Percentiles rank a stretch among this genome's conserved stretches.
These are phyloP conservation scores for Epichloe elymi DNA, from an alignment of 2,329 filamentous ascomycete genomes.

Conservation along the genomic window DNA sequence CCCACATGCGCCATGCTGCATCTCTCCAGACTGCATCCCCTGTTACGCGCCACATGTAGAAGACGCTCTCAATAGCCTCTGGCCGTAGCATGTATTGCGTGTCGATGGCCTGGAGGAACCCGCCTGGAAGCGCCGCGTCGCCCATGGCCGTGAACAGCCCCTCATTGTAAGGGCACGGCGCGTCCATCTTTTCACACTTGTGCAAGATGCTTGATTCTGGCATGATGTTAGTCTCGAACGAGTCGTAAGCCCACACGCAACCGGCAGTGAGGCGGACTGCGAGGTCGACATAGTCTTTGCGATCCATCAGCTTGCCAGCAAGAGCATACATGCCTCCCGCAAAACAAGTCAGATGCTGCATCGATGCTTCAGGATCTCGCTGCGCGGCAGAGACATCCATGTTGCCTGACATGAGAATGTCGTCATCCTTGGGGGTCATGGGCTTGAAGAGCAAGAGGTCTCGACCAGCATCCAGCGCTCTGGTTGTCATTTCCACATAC, in stretches of 20 bases:
- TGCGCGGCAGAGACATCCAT: conserved; percentile 16
- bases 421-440: conserved; percentile 42
- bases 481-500: conserved; percentile 53
- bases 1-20: conserved; percentile 35
- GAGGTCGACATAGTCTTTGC: conserved; percentile 31
- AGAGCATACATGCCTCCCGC: conserved; percentile 58
- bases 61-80: conserved; percentile 39
- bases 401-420: conserved; percentile 47
- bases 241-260: conserved; percentile 41
- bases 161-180: conserved; percentile 23
- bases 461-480: conserved; percentile 46
- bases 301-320: conserved; percentile 46
- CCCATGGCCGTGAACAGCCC: conserved; percentile 8
- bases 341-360: conserved; percentile 56
- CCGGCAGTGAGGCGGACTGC: conserved; percentile 37
- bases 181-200: conserved; percentile 19
- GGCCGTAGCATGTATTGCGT: conserved; percentile 31
- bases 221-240: conserved; percentile 39
- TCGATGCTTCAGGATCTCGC: conserved; percentile 20
- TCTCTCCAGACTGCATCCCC: conserved; percentile 31
- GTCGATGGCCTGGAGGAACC: conserved; percentile 42
- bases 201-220: conserved; percentile 33
- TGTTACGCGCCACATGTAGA: conserved; percentile 38
- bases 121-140: conserved; percentile 26
- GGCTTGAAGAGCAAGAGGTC: conserved; percentile 56